A percentile compares a stretch with the other conserved stretches of the same genome.
Conservation (phyloP, 345 rosid species). For the Camelina laxa region DNA sequence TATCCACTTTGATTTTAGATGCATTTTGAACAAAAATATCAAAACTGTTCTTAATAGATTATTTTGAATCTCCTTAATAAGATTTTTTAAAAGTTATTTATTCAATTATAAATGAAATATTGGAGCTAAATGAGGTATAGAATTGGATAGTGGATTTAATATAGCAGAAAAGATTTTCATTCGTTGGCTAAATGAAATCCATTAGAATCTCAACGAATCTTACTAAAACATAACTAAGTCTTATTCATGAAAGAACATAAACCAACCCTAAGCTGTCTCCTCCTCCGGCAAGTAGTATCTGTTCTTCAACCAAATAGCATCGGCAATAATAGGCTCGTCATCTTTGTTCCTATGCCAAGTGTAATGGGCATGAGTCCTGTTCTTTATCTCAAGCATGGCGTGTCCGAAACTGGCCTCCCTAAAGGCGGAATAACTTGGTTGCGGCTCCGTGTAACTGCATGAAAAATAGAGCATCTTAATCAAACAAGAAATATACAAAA, state of each 20-base stretch:
- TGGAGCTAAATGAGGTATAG: too few relatives aligned
- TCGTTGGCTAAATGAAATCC: neutral
- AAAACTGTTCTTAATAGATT: neutral
- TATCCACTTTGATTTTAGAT: neutral
- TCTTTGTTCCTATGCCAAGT: slow-evolving; percentile 65
- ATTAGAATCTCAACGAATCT: neutral
- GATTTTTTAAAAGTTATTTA: too few relatives aligned
- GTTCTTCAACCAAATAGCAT: slow-evolving; percentile 50
- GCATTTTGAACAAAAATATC: neutral
- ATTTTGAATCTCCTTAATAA: too few relatives aligned
- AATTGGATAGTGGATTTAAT: too few relatives aligned
- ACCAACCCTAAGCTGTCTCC: neutral
- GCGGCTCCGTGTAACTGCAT: slow-evolving; percentile 54
- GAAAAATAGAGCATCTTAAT: neutral
- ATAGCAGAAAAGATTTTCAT: neutral
- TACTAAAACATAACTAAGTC: slow-evolving; percentile 9
- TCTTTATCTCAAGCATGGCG: slow-evolving; percentile 58
- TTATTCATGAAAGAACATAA: neutral
- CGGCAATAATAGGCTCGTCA: slow-evolving; percentile 46
- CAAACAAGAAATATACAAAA: neutral
- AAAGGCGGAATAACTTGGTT: slow-evolving; percentile 62
- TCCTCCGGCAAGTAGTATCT: slow-evolving; percentile 44
- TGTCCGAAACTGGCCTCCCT: slow-evolving; percentile 71
- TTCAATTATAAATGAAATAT: too few relatives aligned
- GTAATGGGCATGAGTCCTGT: slow-evolving; percentile 57